These are phyloP conservation scores for Penicillium frequentans DNA, from an alignment of 2,329 filamentous ascomycete genomes.

Conservation along the genomic window DNA sequence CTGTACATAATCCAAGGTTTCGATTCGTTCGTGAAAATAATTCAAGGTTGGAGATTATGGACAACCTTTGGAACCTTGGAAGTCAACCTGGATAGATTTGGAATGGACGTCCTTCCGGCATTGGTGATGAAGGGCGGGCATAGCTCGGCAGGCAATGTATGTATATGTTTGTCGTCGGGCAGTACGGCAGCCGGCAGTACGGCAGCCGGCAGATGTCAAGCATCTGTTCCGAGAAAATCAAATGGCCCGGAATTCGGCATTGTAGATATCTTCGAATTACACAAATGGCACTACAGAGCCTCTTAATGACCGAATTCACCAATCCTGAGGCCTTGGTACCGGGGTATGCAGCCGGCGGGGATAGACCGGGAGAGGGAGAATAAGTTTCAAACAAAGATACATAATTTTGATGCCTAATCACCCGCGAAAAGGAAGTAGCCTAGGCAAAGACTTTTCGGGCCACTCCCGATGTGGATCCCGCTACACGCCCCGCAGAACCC, in stretches of 20 bases:
- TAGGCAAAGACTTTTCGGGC: not conserved
- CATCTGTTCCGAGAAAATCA: not conserved
- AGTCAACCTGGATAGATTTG: no score
- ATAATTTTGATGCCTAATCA: not conserved
- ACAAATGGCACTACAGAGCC: not conserved
- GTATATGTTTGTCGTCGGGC: no score
- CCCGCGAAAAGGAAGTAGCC: not conserved
- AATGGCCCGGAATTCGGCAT: not conserved
- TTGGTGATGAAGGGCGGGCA: no score
- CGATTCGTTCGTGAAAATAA: no score
- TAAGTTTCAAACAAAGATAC: not conserved
- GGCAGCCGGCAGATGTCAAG: not conserved
- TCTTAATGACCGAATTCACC: not conserved
- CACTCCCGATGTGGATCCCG: not conserved
- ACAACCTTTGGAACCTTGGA: no score
- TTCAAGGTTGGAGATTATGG: no score
- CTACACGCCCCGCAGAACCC: not conserved
- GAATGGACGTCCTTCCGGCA: no score
- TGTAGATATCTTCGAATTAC: not conserved
- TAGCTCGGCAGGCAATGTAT: no score
- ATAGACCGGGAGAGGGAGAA: not conserved
- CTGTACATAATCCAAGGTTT: no score
- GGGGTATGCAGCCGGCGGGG: not conserved
- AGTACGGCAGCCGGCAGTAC: not conserved
- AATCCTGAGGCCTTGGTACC: not conserved